These are phyloP conservation scores for Talaromyces sp. DNA, from an alignment of 2,329 filamentous ascomycete species.

Conservation along the genomic window DNA sequence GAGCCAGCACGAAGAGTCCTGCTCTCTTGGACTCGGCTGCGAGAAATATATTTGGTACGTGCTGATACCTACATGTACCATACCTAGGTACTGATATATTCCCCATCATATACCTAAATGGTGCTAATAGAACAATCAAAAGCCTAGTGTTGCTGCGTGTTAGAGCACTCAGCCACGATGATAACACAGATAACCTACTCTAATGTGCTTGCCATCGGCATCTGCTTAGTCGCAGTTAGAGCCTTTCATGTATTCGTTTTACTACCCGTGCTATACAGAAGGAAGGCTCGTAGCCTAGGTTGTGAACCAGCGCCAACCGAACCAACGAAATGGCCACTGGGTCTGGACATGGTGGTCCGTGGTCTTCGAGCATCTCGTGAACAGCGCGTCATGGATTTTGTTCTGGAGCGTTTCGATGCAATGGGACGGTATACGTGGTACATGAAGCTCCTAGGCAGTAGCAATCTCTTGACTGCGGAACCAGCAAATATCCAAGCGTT, in stretches of 20 bases:
- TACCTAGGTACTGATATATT: background rate
- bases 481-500: conserved; percentile 13
- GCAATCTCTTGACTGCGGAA: conserved; percentile 13
- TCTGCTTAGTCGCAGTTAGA: background rate
- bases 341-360: background rate
- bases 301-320: background rate
- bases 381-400: conserved; percentile 7
- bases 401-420: background rate
- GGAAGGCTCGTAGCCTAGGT: conserved; percentile 5
- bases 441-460: background rate
- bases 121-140: background rate
- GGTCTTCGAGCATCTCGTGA: background rate
- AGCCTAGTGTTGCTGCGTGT: background rate
- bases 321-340: conserved; percentile 6
- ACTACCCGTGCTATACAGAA: background rate
- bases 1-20: background rate
- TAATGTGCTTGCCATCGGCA: background rate
- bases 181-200: background rate
- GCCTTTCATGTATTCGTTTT: background rate
- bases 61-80: background rate
- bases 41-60: background rate
- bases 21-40: background rate
- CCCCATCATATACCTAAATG: background rate
- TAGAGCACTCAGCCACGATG: background rate
- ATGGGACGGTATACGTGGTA: conserved; percentile 5